Evolutionary conservation across 495 filamentous ascomycete genomes (phyloP).

Genomic region (Neurospora sp.): DNA sequence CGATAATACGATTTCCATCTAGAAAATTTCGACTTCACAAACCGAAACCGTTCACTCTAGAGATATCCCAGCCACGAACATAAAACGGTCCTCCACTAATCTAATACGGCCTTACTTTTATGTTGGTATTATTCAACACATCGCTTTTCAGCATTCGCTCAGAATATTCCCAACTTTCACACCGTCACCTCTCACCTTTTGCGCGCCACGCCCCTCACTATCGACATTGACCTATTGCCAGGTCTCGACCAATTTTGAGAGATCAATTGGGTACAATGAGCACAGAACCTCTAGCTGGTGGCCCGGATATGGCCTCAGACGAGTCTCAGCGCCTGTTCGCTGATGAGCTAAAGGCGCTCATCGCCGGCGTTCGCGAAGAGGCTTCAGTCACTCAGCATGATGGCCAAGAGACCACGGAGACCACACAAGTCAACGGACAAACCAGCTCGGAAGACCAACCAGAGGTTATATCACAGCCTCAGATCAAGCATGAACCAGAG

Average conservation of each 20-base stretch:
- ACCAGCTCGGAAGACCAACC: background rate
- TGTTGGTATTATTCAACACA: background rate
- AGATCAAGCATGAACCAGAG: background rate
- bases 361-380: background rate
- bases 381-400: background rate
- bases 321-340: background rate
- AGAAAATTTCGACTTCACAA: background rate
- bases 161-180: background rate
- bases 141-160: background rate
- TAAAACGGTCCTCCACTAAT: background rate
- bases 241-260: background rate
- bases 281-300: background rate
- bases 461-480: background rate
- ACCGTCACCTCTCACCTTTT: background rate
- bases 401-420: background rate
- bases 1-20: background rate
- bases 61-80: background rate
- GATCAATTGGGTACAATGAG: background rate
- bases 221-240: background rate
- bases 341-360: background rate
- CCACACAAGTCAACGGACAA: background rate
- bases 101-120: background rate
- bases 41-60: background rate
- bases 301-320: background rate
- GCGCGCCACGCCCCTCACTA: background rate